phyloP scores from a whole-genome alignment of 177 flowering plant species.

The Telopea speciosissima region DNA sequence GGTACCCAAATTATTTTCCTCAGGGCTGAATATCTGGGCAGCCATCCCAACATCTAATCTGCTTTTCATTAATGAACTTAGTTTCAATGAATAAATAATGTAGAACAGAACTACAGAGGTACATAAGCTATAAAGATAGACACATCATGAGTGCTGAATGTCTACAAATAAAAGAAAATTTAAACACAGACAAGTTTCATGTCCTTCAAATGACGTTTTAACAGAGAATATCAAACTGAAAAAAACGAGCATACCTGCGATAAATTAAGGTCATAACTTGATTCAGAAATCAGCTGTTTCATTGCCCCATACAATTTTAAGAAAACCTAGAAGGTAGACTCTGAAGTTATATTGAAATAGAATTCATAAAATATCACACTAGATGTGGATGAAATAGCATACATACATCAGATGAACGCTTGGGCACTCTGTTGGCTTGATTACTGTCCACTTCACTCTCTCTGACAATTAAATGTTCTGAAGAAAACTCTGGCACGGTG shows the following conservation, averaged over 20 bases:
- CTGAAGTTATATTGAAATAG: not conserved
- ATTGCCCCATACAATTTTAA: conserved; percentile 31
- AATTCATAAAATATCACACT: no score
- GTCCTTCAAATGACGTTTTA: no score
- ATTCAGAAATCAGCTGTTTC: conserved; percentile 31
- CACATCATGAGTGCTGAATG: no score
- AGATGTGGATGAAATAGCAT: not conserved
- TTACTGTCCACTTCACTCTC: conserved; percentile 13
- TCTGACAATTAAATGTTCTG: conserved; percentile 15
- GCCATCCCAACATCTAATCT: no score
- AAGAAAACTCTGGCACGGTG: conserved; percentile 9
- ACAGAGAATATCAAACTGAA: not conserved
- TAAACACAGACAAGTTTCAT: no score
- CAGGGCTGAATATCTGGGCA: no score
- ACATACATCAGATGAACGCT: conserved; percentile 48
- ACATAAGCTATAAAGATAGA: no score
- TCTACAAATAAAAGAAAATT: no score
- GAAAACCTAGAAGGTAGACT: conserved; percentile 41
- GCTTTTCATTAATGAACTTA: no score
- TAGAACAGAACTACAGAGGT: no score
- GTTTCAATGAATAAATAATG: no score
- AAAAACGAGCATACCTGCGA: conserved; percentile 32
- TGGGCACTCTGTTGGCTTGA: conserved; percentile 15
- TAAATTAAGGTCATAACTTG: conserved; percentile 32
- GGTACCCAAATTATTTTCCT: not conserved